Evolutionary conservation across 2,329 filamentous ascomycete genomes (phyloP).

Genomic region (Cladosporium velox): DNA sequence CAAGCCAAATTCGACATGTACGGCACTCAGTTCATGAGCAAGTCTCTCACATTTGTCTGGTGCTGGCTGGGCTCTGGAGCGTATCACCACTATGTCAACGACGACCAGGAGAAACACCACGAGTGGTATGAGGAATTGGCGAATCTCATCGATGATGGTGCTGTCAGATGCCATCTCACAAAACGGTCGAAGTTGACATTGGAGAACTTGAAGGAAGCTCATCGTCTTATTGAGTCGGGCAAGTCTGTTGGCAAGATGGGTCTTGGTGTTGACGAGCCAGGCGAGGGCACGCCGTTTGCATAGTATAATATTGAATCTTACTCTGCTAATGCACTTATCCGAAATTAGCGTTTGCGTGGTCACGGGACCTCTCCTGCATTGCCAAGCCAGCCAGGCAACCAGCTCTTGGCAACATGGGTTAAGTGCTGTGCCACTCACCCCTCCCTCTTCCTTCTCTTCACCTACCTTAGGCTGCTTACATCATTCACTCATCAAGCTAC

Average conservation of each 20-base stretch:
- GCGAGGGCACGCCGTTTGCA: conserved; percentile 17
- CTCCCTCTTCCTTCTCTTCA: neutral
- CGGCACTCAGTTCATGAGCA: conserved; percentile 50
- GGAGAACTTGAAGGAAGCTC: conserved; percentile 44
- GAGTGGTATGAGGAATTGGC: conserved; percentile 38
- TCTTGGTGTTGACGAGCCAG: conserved; percentile 35
- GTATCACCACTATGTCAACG: conserved; percentile 41
- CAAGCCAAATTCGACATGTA: conserved; percentile 48
- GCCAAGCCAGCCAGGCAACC: neutral
- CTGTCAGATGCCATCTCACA: conserved; percentile 43
- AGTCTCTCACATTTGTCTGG: conserved; percentile 48
- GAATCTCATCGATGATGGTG: conserved; percentile 39
- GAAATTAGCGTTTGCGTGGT: neutral
- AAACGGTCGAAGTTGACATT: conserved; percentile 40
- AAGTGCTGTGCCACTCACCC: neutral
- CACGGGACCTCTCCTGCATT: neutral
- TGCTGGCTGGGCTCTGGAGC: conserved; percentile 45
- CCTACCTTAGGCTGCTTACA: neutral
- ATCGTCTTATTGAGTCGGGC: conserved; percentile 42
- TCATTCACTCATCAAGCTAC: neutral
- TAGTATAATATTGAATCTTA: neutral
- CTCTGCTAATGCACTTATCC: neutral
- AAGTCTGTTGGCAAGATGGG: conserved; percentile 44
- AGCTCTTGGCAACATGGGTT: neutral
- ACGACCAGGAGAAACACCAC: conserved; percentile 25